Conservation (phyloP, 2,329 filamentous ascomycete species). For the Fusarium chuoi region DNA sequence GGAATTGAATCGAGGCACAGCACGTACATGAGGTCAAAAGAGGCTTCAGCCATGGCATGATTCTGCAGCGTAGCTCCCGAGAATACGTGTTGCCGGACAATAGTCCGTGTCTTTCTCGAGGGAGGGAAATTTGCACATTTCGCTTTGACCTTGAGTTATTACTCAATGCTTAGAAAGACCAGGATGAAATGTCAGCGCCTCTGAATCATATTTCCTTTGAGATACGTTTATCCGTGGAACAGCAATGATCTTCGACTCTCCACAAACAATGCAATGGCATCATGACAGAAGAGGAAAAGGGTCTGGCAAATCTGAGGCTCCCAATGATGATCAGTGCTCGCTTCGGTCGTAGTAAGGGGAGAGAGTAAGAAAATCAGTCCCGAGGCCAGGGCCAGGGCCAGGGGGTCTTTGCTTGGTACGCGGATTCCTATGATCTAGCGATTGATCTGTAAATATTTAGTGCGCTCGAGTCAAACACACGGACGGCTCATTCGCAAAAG, state of each 20-base stretch:
- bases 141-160: slow-evolving; percentile 4
- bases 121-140: slow-evolving; percentile 4
- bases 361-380: neutral
- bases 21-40: neutral
- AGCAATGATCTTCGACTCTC: slow-evolving; percentile 8
- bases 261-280: slow-evolving; percentile 25
- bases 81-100: neutral
- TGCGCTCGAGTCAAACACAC: neutral
- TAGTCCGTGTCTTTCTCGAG: neutral
- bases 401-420: neutral
- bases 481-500: neutral
- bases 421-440: neutral
- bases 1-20: neutral
- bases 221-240: neutral
- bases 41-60: neutral
- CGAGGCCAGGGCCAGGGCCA: neutral
- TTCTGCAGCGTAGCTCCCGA: neutral
- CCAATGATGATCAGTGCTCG: slow-evolving; percentile 10
- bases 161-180: slow-evolving; percentile 4
- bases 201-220: neutral
- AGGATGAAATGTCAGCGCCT: neutral
- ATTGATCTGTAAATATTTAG: neutral
- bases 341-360: neutral
- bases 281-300: slow-evolving; percentile 11
- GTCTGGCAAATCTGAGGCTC: neutral